These are phyloP conservation scores for Salix udensis DNA, from an alignment of 345 rosid species.

Conservation along the genomic window DNA sequence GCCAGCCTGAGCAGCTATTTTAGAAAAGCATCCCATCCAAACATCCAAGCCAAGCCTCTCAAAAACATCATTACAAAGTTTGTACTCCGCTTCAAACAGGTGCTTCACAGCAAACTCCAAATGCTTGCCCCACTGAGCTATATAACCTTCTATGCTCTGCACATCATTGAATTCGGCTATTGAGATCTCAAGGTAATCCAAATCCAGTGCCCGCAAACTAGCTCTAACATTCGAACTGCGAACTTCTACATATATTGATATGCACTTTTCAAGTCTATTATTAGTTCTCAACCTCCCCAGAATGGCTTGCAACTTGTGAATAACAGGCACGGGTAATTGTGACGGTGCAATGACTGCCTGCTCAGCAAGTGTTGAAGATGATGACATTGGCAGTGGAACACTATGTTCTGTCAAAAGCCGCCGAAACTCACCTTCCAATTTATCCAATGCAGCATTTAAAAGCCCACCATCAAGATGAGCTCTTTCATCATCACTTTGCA, in stretches of 20 bases:
- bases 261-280: constrained; percentile 74
- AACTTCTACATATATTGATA: constrained; percentile 79
- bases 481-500: constrained; percentile 40
- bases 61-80: constrained; percentile 89
- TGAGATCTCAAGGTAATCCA: constrained; percentile 92
- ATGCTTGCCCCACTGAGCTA: constrained; percentile 93
- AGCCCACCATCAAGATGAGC: constrained; percentile 79
- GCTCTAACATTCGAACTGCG: constrained; percentile 86
- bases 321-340: constrained; percentile 74
- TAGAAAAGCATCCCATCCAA: constrained; percentile 95
- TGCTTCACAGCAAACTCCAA: constrained; percentile 99
- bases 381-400: constrained; percentile 85
- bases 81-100: constrained; percentile 91
- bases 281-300: constrained; percentile 82
- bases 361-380: constrained; percentile 50
- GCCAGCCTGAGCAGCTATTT: constrained; percentile 96
- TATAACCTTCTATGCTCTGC: constrained; percentile 82
- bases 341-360: constrained; percentile 85
- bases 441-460: constrained; percentile 73
- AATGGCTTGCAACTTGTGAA: constrained; percentile 89
- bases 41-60: constrained; percentile 78
- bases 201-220: constrained; percentile 82
- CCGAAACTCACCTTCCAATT: constrained; percentile 68
- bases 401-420: constrained; percentile 78
- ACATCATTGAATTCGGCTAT: constrained; percentile 78